These are phyloP conservation scores for Leccinum fibrillosum DNA, from an alignment of 768 basidiomycete genomes.

Conservation along the genomic window DNA sequence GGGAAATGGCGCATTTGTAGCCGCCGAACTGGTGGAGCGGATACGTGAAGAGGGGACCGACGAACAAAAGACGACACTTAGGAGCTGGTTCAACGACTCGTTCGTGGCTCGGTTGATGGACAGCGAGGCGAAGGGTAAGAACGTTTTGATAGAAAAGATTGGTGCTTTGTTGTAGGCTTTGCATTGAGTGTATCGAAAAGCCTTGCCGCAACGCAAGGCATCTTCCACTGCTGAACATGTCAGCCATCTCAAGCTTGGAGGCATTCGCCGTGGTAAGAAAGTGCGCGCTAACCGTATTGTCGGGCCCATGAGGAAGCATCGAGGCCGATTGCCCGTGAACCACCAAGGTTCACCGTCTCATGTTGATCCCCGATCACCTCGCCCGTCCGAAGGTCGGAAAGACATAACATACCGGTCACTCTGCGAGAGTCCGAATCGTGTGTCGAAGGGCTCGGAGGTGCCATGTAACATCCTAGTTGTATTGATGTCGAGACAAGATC, in stretches of 20 bases:
- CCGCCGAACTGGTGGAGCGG: constrained; percentile 69
- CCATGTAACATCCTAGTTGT: constrained; percentile 24
- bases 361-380: neutral
- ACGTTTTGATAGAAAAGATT: constrained; percentile 62
- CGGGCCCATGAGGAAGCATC: neutral
- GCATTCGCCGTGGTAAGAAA: neutral
- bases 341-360: neutral
- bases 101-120: constrained; percentile 47
- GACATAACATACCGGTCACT: neutral
- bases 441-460: constrained; percentile 10
- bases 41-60: constrained; percentile 40
- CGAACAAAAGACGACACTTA: constrained; percentile 44
- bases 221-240: neutral
- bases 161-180: constrained; percentile 27
- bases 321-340: neutral
- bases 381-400: neutral
- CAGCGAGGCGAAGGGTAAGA: constrained; percentile 66
- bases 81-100: constrained; percentile 54
- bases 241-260: neutral
- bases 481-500: neutral
- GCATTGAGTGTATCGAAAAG: constrained; percentile 8
- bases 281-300: neutral
- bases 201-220: neutral
- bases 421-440: neutral
- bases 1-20: constrained; percentile 68